Evolutionary conservation across 768 basidiomycete genomes (phyloP), one percentile per base, ranked within the genome.

Genomic region (Phylloporus arenicola): DNA sequence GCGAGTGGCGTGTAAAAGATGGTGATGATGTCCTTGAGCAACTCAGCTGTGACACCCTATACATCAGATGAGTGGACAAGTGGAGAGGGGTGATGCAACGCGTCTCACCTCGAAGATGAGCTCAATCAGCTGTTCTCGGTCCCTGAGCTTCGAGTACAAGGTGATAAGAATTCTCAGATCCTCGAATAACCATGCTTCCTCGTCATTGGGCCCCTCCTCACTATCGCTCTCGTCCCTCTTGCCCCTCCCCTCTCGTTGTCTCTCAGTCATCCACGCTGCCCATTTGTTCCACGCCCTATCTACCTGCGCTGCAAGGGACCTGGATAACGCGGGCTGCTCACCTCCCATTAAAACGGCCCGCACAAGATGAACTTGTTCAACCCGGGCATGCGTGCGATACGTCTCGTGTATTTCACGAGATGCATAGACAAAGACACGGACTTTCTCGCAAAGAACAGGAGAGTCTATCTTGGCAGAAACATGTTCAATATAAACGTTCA

Each of bases 1-100:
- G 96, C 96, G 22, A 99, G 73, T 2, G 96, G 96, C 1, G 93
- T 72, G 68, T 99, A 99, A 69, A 99, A 99, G 51, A 99, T 98
- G 17, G 96, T 97, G 60, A 99, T 92, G 52, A 99, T 97, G 65
- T 99, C 96, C 68, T 94, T 97, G 61, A 99, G 73, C 22, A 99
- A 75, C 30, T 98, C 96, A 2, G 95, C 84, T 0, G 96, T 98
- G 40, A 85, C 85, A 19, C 96, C 94, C 94, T 98, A 31, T 7
- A 19, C 4, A 30, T 16, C 22, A 30, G 30, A 40, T 48, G 45
- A 54, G 40, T 45, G 38, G 37, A 49, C 37, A 31, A 52, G 33
- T 41, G n/a, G 5, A 20, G 20, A 38, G 14, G 20, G 11, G 13
- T 29, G 30, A 43, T 3, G 10, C 19, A 30, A 53, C 1, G n/a